Evolutionary conservation across 805 yeast genomes (phyloP).

Genomic region (Yarrowia sp.): DNA sequence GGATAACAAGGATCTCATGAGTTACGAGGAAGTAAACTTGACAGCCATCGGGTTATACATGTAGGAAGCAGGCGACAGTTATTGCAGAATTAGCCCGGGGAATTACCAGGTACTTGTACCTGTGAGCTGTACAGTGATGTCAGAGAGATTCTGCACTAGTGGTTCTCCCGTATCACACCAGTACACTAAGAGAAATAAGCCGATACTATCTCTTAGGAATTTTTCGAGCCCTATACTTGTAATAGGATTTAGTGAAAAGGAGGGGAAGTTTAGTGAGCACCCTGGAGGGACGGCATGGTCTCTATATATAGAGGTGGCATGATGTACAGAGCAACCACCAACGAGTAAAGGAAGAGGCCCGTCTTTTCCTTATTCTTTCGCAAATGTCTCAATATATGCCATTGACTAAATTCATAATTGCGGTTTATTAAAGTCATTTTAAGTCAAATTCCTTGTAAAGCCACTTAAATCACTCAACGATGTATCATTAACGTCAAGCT

Average conservation of each 20-base stretch:
- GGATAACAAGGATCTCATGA: background rate
- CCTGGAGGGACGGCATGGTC: background rate
- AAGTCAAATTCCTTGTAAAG: background rate
- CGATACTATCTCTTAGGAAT: background rate
- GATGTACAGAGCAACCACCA: background rate
- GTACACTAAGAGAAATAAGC: background rate
- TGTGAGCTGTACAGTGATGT: background rate
- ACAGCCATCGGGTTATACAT: background rate
- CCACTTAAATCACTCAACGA: conserved; percentile 8
- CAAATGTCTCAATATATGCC: background rate
- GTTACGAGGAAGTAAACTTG: background rate
- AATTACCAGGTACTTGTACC: background rate
- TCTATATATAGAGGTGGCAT: background rate
- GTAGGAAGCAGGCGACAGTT: background rate
- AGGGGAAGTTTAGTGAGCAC: background rate
- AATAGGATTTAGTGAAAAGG: background rate
- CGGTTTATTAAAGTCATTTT: background rate
- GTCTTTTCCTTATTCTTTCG: too few relatives aligned
- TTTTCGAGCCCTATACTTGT: background rate
- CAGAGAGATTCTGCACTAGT: background rate
- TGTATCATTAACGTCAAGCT: background rate
- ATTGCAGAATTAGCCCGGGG: background rate
- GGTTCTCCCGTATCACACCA: background rate
- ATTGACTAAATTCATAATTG: background rate
- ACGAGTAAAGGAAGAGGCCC: too few relatives aligned